Evolutionary conservation across 73 alveolate species (phyloP), one percentile per base, ranked within the genome.

Genomic region (Paraurostyla sp.): DNA sequence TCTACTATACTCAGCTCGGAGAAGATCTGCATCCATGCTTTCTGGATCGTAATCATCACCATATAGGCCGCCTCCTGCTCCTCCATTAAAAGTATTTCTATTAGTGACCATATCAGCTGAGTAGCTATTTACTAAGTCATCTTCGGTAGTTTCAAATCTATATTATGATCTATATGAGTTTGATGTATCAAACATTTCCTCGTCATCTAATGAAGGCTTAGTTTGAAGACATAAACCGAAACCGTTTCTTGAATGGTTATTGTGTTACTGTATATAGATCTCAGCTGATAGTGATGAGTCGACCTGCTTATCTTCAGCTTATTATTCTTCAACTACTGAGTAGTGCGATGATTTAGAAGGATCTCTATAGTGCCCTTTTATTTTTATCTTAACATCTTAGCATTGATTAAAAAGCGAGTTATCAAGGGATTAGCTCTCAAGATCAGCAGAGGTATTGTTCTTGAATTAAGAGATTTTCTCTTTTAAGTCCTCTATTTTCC

Each of bases 141-240:
- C 78, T 32, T 60, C 78, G 6, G 78, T 60, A 6, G 78, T 60
- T 23, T 60, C 78, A 30, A 60, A 60, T 16, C 78, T 9, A 23
- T 60, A 60, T 33, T 60, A 29, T 9, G 78, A 60, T 33, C 78
- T 25, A 27, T 60, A 60, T 6, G 78, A 60, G 25, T 60, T 60
- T 32, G 9, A 33, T 7, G 78, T 60, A 23, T 60, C 78, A 33
- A 60, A 60, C 7, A 60, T 29, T 27, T 60, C 78, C 25, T 60
- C 78, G 25, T 60, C 78, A 60, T 60, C 78, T 27, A 60, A 20
- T 29, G 78, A 60, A 6, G 78, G 78, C 32, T 60, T 60, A 29
- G 78, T 60, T 32, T 60, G 25, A 29, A 60, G 78, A 30, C 69
- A 52, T 4, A 52, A 20, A 52, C 30, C 23, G 9, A 52, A 9